Base-by-base conservation (phyloP, 164 flowering plant genomes). In the Tetracentron sinense region DNA sequence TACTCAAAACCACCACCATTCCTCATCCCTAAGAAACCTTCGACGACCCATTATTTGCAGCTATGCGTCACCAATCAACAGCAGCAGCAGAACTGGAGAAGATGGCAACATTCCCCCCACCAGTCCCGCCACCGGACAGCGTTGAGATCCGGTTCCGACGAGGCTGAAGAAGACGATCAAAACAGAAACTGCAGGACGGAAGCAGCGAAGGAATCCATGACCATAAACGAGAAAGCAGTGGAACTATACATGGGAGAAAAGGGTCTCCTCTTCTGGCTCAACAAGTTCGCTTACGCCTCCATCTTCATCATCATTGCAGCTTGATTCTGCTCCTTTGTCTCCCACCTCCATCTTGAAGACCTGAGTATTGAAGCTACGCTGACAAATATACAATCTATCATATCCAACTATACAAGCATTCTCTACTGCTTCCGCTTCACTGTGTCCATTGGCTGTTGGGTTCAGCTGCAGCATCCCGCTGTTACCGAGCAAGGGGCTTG, bases 201-300 rank as follows among this genome's bases (percentile, higher is more conserved):
- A n/a, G n/a, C n/a, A n/a, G n/a, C n/a, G n/a, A n/a, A 97, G 97
- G 92, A 93, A 21, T 79, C 81, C 2, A 93, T 93, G 98, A 87
- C 76, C 21, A 19, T 82, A 3, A 17, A 60, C 0, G 90, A 89
- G 78, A 92, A 92, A 79, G 92, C 89, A 0, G 21, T 79, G 31
- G 89, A 89, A 68, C 68, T 92, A 35, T 92, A 87, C 48, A 63
- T 89, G 76, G 96, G 96, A 3, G 94, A 89, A 63, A 89, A 85
- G 69, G 96, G 98, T 7, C 2, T 73, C 22, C 80, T 93, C 59
- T 90, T 82, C 68, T 93, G 98, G 98, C 84, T 90, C 44, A 93
- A 93, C 83, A 92, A 90, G 71, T 83, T 89, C 61, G 98, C 98
- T 8, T 93, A 88, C 50, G 98, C 97, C 30, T 90, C 97, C 58